Conservation (phyloP, 2,329 filamentous ascomycete species). For the Penicillium digitatum region DNA sequence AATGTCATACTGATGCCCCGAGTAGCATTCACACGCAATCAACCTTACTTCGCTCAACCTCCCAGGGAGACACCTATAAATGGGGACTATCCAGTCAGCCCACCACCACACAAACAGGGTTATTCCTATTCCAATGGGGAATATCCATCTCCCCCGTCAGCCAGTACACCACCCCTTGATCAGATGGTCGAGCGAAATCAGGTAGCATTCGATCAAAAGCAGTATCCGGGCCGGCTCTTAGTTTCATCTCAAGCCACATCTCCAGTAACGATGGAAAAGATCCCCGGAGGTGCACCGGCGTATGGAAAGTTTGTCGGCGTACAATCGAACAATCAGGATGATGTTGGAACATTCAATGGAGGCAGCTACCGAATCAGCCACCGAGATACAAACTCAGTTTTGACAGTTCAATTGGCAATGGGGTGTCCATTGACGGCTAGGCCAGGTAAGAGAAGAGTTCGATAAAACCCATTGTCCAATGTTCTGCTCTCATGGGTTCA, state of each 20-base stretch:
- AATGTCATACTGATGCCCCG: too few species aligned
- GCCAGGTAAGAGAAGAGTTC: conserved; percentile 54
- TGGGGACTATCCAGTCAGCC: too few species aligned
- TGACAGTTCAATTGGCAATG: conserved; percentile 85
- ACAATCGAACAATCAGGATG: conserved; percentile 64
- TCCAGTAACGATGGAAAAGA: conserved; percentile 6
- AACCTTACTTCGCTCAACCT: too few species aligned
- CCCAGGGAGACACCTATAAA: too few species aligned
- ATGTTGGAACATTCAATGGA: conserved; percentile 95
- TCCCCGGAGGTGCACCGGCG: conserved; percentile 45
- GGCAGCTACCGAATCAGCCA: conserved; percentile 92
- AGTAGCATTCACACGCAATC: too few species aligned
- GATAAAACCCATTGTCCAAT: too few species aligned
- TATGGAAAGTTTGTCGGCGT: conserved; percentile 62
- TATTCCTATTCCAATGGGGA: too few species aligned
- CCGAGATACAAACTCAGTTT: conserved; percentile 80
- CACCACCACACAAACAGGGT: too few species aligned
- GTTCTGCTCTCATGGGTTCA: too few species aligned
- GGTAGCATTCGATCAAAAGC: conserved; percentile 8
- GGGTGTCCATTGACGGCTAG: conserved; percentile 78
- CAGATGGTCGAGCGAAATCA: background rate
- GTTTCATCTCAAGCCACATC: too few species aligned
- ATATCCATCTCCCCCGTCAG: too few species aligned
- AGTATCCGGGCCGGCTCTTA: background rate
- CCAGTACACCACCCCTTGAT: background rate